phyloP scores from a whole-genome alignment of 495 filamentous ascomycete species.

The Filosporella fistucella region DNA sequence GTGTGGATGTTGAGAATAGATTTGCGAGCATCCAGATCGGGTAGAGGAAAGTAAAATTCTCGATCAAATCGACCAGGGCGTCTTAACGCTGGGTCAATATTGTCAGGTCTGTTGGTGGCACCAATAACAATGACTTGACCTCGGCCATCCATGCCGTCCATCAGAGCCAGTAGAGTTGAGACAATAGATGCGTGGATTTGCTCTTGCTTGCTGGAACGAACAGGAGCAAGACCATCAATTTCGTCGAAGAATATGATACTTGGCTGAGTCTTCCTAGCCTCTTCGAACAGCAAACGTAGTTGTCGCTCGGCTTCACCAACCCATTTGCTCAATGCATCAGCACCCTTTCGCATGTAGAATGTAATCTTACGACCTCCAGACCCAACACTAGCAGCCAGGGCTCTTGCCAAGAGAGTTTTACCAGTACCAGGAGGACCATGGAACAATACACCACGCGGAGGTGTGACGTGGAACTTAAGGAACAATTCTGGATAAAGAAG shows the following conservation, averaged over 20 bases:
- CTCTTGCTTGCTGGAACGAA: slow-evolving; percentile 94
- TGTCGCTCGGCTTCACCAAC: slow-evolving; percentile 97
- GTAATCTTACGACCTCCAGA: slow-evolving; percentile 84
- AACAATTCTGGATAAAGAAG: slow-evolving; percentile 96
- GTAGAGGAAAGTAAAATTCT: slow-evolving; percentile 96
- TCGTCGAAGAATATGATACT: slow-evolving; percentile 99
- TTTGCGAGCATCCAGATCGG: slow-evolving; percentile 70
- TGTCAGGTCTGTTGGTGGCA: slow-evolving; percentile 95
- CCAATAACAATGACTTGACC: slow-evolving; percentile 98
- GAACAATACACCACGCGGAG: slow-evolving; percentile 91
- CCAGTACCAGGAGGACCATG: slow-evolving; percentile 96
- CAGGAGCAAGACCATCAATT: slow-evolving; percentile 93
- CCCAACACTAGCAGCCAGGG: slow-evolving; percentile 75
- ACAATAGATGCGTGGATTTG: slow-evolving; percentile 99
- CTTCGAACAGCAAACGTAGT: slow-evolving; percentile 88
- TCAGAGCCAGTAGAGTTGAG: slow-evolving; percentile 87
- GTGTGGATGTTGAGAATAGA: slow-evolving; percentile 94
- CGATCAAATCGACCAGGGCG: slow-evolving; percentile 93
- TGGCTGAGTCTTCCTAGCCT: slow-evolving; percentile 89
- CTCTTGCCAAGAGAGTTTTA: slow-evolving; percentile 92
- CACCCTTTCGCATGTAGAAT: slow-evolving; percentile 99
- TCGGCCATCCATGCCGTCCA: slow-evolving; percentile 99
- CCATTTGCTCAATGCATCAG: slow-evolving; percentile 97
- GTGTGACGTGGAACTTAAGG: slow-evolving; percentile 81
- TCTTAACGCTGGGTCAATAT: slow-evolving; percentile 90